Percentiles rank a stretch among this genome's conserved stretches.
Conservation (phyloP, 1,284 basidiomycete species). For the Irpex sp. region DNA sequence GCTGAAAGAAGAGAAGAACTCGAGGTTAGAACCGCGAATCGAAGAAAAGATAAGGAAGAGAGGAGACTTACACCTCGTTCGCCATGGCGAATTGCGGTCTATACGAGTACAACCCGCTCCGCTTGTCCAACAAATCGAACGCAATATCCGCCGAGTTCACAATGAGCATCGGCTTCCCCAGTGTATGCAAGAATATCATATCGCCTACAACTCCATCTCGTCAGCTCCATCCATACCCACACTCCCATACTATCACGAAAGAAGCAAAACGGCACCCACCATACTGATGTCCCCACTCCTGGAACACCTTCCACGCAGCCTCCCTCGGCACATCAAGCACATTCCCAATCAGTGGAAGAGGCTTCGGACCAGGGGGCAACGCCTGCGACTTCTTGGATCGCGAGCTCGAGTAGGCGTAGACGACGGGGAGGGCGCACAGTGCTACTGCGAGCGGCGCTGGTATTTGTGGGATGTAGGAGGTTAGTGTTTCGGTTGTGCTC, state of each 20-base stretch:
- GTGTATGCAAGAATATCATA: slow-evolving; percentile 46
- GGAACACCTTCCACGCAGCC: slow-evolving; percentile 16
- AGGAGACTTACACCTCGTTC: slow-evolving; percentile 20
- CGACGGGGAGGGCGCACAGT: neutral
- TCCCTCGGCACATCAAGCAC: slow-evolving; percentile 18
- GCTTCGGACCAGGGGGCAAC: slow-evolving; percentile 19
- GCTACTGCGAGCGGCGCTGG: neutral
- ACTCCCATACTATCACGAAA: neutral
- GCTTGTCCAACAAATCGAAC: slow-evolving; percentile 8
- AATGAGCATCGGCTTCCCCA: slow-evolving; percentile 4
- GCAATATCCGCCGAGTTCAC: slow-evolving; percentile 9
- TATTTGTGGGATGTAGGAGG: neutral
- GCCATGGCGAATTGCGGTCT: slow-evolving; percentile 50
- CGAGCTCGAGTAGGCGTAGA: neutral
- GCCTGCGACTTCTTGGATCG: neutral
- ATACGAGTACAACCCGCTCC: slow-evolving; percentile 6
- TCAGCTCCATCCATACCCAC: neutral
- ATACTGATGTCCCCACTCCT: slow-evolving; percentile 10
- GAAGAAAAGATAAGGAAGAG: neutral
- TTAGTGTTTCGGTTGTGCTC: neutral
- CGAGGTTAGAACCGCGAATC: neutral
- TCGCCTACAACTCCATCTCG: slow-evolving; percentile 34
- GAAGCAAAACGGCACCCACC: slow-evolving; percentile 2
- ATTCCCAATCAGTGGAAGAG: slow-evolving; percentile 22
- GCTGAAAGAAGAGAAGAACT: neutral